phyloP scores from a whole-genome alignment of 306 rosid species.

The Dalbergia oliveri region DNA sequence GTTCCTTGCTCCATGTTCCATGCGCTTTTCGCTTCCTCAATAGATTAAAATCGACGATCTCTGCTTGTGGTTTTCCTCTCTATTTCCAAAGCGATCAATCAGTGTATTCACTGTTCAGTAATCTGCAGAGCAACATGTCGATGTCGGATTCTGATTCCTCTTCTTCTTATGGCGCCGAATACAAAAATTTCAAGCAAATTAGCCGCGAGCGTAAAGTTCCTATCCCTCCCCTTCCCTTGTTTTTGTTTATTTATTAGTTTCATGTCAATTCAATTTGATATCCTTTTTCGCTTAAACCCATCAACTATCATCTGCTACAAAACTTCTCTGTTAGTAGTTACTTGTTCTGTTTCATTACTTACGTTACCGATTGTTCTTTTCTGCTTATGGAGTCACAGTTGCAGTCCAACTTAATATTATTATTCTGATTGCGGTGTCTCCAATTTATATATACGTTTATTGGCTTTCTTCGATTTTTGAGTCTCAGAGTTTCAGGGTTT shows the following conservation, averaged over 20 bases:
- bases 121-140: constrained; percentile 46
- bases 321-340: neutral
- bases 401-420: neutral
- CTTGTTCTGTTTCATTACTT: neutral
- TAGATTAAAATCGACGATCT: constrained; percentile 32
- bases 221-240: neutral
- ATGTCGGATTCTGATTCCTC: constrained; percentile 59
- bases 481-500: neutral
- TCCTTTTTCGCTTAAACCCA: constrained; percentile 5
- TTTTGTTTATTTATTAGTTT: neutral
- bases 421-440: constrained; percentile 1
- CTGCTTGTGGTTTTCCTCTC: neutral
- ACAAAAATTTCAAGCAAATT: constrained; percentile 52
- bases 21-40: neutral
- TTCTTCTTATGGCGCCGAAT: constrained; percentile 47
- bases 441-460: neutral
- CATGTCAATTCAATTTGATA: neutral
- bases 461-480: neutral
- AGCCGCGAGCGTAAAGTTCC: constrained; percentile 56
- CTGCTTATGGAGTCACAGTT: constrained; percentile 12
- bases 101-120: neutral
- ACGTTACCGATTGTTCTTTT: neutral
- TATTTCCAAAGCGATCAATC: constrained; percentile 39
- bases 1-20: neutral
- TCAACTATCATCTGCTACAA: neutral